Conservation (phyloP, 1,284 basidiomycete genomes). For the Baeospora myosura region DNA sequence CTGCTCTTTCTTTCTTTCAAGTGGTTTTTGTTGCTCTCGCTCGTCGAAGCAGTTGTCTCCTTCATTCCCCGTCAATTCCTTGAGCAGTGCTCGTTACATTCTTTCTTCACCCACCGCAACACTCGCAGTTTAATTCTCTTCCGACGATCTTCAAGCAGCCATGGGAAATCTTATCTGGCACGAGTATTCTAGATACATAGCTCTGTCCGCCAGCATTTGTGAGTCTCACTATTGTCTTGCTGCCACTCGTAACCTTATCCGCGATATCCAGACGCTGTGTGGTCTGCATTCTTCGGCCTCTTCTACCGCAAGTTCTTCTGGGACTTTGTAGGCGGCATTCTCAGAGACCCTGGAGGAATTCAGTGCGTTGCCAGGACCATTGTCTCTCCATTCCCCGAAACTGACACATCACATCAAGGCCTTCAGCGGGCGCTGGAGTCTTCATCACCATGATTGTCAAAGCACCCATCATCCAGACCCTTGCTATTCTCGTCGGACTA, state of each 20-base stretch:
- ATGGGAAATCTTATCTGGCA: conserved; percentile 86
- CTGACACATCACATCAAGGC: conserved; percentile 32
- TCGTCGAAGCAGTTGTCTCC: conserved; percentile 12
- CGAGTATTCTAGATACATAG: conserved; percentile 66
- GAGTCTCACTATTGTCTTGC: conserved; percentile 28
- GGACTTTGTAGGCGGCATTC: conserved; percentile 69
- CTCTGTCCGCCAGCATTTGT: conserved; percentile 71
- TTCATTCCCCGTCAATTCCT: conserved; percentile 11
- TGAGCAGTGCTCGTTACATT: conserved; percentile 22
- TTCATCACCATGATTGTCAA: conserved; percentile 73
- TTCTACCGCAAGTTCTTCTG: conserved; percentile 88
- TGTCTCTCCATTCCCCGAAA: background rate
- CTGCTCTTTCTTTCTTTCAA: conserved; percentile 20
- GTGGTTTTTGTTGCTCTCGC: conserved; percentile 12
- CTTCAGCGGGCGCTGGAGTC: conserved; percentile 50
- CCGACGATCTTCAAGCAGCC: conserved; percentile 17
- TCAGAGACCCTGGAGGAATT: conserved; percentile 69
- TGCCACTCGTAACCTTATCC: conserved; percentile 11
- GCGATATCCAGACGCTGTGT: conserved; percentile 54
- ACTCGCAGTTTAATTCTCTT: conserved; percentile 7
- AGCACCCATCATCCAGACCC: conserved; percentile 61
- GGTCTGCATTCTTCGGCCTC: conserved; percentile 72
- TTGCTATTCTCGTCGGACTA: conserved; percentile 54
- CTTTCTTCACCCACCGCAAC: conserved; percentile 13
- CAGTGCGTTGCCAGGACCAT: conserved; percentile 48